A percentile compares a stretch with the other conserved stretches of the same genome.
These are phyloP conservation scores for Pseudonectria buxi DNA, from an alignment of 2,329 filamentous ascomycete genomes.

Conservation along the genomic window DNA sequence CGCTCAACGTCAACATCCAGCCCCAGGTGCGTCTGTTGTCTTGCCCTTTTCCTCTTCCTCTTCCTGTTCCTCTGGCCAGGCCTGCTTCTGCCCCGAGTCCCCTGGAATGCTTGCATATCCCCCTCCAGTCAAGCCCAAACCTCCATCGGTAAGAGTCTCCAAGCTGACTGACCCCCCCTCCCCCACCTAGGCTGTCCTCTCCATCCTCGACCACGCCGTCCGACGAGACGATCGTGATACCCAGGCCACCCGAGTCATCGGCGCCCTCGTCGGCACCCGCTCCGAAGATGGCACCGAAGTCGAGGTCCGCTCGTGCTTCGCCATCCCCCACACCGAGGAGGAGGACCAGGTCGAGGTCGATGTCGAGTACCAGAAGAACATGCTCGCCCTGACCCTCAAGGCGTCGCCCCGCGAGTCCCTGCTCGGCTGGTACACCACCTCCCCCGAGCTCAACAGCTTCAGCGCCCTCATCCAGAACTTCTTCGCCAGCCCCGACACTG, in stretches of 20 bases:
- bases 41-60: too few species aligned
- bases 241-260: constrained; percentile 93
- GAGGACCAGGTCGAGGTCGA: constrained; percentile 98
- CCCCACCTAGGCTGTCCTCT: constrained; percentile 54
- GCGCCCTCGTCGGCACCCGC: constrained; percentile 85
- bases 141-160: constrained; percentile 1
- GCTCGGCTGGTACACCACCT: constrained; percentile 97
- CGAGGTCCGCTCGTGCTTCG: constrained; percentile 93
- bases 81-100: too few species aligned
- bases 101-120: too few species aligned
- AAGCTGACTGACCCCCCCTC: constrained; percentile 4
- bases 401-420: constrained; percentile 89
- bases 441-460: constrained; percentile 95
- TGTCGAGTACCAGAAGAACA: constrained; percentile 99
- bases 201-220: constrained; percentile 87
- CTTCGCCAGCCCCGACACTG: constrained; percentile 93
- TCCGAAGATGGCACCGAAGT: constrained; percentile 96
- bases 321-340: constrained; percentile 96
- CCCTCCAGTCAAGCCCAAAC: too few species aligned
- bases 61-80: too few species aligned
- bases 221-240: constrained; percentile 69
- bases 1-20: constrained; percentile 89
- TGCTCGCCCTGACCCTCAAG: constrained; percentile 91
- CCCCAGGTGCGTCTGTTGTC: constrained; percentile 63
- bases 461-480: constrained; percentile 97